Conservation (phyloP, 2,329 filamentous ascomycete species). For the Ceratocystis colombiana region DNA sequence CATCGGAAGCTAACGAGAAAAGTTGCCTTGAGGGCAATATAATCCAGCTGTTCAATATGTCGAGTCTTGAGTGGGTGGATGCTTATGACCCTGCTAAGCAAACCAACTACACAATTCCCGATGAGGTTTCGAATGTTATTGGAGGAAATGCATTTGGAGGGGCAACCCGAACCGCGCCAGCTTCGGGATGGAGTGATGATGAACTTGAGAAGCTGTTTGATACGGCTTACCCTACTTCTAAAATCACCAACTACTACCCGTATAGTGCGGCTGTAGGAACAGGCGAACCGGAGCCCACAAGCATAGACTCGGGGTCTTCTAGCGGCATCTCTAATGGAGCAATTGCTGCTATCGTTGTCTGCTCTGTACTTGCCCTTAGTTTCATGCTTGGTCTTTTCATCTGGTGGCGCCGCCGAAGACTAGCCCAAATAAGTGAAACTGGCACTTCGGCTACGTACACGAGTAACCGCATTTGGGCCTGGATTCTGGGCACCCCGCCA, state of each 20-base stretch:
- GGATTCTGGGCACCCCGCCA: constrained; percentile 37
- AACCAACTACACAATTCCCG: constrained; percentile 59
- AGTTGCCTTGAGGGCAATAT: constrained; percentile 44
- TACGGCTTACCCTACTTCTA: constrained; percentile 45
- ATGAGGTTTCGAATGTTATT: constrained; percentile 52
- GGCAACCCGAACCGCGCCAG: constrained; percentile 59
- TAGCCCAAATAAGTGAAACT: constrained; percentile 34
- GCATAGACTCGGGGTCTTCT: background rate
- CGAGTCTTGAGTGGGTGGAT: constrained; percentile 56
- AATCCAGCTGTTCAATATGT: constrained; percentile 63
- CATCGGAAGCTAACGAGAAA: constrained; percentile 26
- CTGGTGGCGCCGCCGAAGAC: constrained; percentile 43
- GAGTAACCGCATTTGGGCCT: constrained; percentile 41
- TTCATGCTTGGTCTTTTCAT: constrained; percentile 39
- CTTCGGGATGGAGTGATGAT: constrained; percentile 44
- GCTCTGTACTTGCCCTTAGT: constrained; percentile 45
- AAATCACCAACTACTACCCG: constrained; percentile 51
- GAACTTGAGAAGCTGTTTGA: constrained; percentile 46
- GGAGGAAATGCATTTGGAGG: constrained; percentile 57
- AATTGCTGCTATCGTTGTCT: constrained; percentile 52
- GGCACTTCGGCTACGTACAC: constrained; percentile 39
- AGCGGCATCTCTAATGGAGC: constrained; percentile 16
- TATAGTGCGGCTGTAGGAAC: constrained; percentile 36
- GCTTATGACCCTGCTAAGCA: constrained; percentile 56
- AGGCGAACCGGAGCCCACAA: background rate